Evolutionary conservation across 1,284 basidiomycete species (phyloP), one percentile per base, ranked within the genome.

Genomic region (Calocybe gambosa): DNA sequence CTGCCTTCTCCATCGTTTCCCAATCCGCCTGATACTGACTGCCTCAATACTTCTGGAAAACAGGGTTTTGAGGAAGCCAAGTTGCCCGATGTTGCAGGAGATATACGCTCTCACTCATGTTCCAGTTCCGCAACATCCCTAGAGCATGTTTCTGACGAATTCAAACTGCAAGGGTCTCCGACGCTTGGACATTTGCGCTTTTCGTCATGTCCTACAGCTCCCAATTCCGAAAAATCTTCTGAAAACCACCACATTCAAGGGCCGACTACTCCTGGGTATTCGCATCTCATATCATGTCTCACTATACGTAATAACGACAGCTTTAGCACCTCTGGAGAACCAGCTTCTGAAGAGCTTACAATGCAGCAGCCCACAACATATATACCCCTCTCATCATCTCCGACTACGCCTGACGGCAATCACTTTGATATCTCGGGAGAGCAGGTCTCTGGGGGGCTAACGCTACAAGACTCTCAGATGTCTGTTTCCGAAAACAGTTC

Each of bases 401-500:
- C 31, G 13, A 5, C 31, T 34, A 16, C 31, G 16, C 31, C 16
- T n/a, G 31, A 34, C 3, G 16, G 31, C 31, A 16, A 38, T 12
- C 15, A 3, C 36, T 18, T 21, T 9, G 31, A 16, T 34, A 34
- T 10, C 4, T 16, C 10, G 12, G 31, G 31, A 4, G 12, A 16
- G 10, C 44, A 23, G 7, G 21, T 7, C 21, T 23, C 21, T 23
- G 21, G 7, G 7, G 7, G n/a, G n/a, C n/a, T n/a, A 23, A 23
- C 21, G 21, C 21, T 7, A 23, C 21, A 23, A 3, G 7, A 23
- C 21, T 4, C 3, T 23, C 21, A 7, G 21, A n/a, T n/a, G n/a
- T n/a, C 7, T 15, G 45, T 37, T 29, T 50, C 45, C 28, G 52
- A 43, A 9, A 40, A 50, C 9, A 47, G 47, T 2, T 50, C 49